phyloP scores from a whole-genome alignment of 208 protist genomes.

The Histomonas meleagridis region DNA sequence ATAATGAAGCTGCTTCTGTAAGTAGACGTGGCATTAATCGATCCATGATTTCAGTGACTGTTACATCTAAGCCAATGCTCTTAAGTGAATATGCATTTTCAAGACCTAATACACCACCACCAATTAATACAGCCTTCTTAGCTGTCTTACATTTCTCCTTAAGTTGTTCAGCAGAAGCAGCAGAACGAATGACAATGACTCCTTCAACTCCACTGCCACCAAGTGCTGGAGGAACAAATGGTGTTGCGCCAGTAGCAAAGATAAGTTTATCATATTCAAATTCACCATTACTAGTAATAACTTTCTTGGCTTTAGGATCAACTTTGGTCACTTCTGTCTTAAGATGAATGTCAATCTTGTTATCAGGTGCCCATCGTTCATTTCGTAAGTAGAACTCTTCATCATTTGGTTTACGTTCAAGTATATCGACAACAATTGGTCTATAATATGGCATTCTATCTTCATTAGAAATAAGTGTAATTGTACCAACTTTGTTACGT shows the following conservation, averaged over 20 bases:
- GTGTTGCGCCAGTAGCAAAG: neutral
- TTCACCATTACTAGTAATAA: neutral
- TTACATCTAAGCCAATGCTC: neutral
- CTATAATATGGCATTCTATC: neutral
- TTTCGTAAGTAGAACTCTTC: neutral
- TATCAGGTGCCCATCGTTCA: neutral
- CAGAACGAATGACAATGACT: neutral
- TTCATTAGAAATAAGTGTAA: neutral
- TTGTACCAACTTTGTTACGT: neutral
- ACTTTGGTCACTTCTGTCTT: neutral
- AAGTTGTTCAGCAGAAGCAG: neutral
- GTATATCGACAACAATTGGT: neutral
- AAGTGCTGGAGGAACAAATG: conserved; percentile 5
- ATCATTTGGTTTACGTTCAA: neutral
- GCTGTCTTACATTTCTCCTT: neutral
- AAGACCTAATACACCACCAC: neutral
- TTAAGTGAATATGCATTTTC: neutral
- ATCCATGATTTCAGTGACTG: neutral
- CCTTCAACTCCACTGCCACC: neutral
- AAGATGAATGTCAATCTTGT: neutral
- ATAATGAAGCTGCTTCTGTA: neutral
- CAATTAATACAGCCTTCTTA: neutral
- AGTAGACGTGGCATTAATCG: neutral
- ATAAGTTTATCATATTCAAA: neutral
- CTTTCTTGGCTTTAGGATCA: neutral